Base-by-base conservation (phyloP, 2,329 filamentous ascomycete species). In the Xylaria sp. region DNA sequence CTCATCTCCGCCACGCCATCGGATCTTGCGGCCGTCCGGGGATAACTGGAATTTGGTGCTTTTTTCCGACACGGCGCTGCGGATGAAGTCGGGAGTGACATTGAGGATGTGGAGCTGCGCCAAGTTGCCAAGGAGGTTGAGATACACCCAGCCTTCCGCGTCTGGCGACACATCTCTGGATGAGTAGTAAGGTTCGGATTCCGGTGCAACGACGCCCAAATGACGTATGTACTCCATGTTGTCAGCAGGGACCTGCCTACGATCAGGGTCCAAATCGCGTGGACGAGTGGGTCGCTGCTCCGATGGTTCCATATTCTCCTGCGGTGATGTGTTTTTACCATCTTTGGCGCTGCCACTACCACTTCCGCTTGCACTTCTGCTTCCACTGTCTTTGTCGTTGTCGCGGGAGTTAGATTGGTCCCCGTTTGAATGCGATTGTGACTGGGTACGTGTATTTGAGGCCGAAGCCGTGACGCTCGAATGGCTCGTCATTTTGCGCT, bases 71-170 rank as follows among this genome's bases (percentile, higher is more conserved):
- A 97, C 85, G 0, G 94, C 92, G 43, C 88, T 87, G 67, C 92
- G 90, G 48, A 96, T 89, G 74, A 95, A 95, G 33, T 91, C 89
- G 0, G 90, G 86, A 0, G 93, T 94, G 1, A 97, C 93, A 67
- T 94, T 94, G 73, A 96, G 86, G 0, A 94, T 95, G 75, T 97
- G 93, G 20, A 97, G 82, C 79, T 97, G 93, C 0, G 94, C 93
- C 83, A 97, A 87, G 75, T 91, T 94, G 77, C 91, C 90, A 1
- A 97, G 84, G 0, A 97, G 81, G 73, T 96, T 96, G 7, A 96
- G 82, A 74, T 94, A 95, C 0, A 95, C 89, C 93, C 93, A 96
- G 4, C 92, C 92, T 31, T 94, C 89, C 0, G 85, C 84, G 64
- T 91, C 90, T 0, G 89, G 85, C 15, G 86, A 84, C 12, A 89